Percentiles rank a stretch among this genome's conserved stretches.
phyloP scores from a whole-genome alignment of 2,329 filamentous ascomycete species.

The Helicocarpus griseus region DNA sequence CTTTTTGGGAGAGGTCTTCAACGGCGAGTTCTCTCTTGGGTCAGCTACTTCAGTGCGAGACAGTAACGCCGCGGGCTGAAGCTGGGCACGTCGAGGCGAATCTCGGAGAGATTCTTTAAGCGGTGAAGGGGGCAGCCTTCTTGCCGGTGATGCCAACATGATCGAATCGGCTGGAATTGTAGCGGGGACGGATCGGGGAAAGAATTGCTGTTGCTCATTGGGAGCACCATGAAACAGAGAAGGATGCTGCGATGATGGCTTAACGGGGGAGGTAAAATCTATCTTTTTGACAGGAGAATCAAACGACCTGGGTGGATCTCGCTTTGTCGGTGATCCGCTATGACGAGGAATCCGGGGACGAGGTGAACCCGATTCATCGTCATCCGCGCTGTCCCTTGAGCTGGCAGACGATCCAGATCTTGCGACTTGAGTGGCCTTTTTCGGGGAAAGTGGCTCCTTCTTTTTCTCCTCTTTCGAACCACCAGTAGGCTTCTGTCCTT shows the following conservation, averaged over 20 bases:
- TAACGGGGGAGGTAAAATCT: slow-evolving; percentile 22
- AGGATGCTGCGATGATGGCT: background rate
- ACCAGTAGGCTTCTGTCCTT: slow-evolving; percentile 17
- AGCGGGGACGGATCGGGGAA: background rate
- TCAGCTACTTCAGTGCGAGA: slow-evolving; percentile 9
- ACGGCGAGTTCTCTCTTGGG: slow-evolving; percentile 21
- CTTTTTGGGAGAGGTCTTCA: slow-evolving; percentile 37
- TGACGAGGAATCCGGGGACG: slow-evolving; percentile 26
- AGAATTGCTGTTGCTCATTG: background rate
- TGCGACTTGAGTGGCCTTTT: slow-evolving; percentile 39
- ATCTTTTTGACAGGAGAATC: slow-evolving; percentile 31
- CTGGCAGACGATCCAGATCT: slow-evolving; percentile 29
- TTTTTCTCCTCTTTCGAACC: slow-evolving; percentile 12
- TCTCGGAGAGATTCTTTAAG: slow-evolving; percentile 34
- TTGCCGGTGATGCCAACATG: slow-evolving; percentile 36
- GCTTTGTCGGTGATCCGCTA: slow-evolving; percentile 26
- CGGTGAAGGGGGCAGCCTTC: slow-evolving; percentile 35
- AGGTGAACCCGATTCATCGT: slow-evolving; percentile 32
- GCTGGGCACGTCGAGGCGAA: slow-evolving; percentile 28
- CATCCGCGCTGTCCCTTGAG: slow-evolving; percentile 23
- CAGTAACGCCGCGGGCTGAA: slow-evolving; percentile 17
- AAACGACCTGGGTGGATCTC: slow-evolving; percentile 16
- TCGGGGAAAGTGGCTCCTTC: slow-evolving; percentile 36
- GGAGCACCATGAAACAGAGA: too few species aligned
- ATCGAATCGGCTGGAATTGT: slow-evolving; percentile 21